These are phyloP conservation scores for Pelargonium cotyledonis DNA, from an alignment of 441 rosid genomes.

Conservation along the genomic window DNA sequence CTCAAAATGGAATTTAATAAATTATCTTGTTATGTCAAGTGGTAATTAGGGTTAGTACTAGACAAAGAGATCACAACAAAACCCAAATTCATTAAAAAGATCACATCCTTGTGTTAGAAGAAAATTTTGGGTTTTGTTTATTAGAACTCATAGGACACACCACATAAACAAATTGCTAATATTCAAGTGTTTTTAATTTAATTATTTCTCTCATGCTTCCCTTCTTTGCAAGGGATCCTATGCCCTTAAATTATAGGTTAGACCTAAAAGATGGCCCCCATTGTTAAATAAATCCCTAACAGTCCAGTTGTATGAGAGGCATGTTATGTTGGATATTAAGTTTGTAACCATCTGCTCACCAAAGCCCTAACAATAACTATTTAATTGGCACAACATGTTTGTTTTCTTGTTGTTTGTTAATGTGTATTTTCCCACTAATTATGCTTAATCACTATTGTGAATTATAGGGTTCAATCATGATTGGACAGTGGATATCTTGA, in stretches of 20 bases:
- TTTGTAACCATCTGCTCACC: not conserved
- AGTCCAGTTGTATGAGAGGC: not conserved
- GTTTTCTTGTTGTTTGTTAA: not conserved
- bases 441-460: not conserved
- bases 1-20: not conserved
- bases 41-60: not conserved
- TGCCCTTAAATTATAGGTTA: too few relatives aligned
- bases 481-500: too few relatives aligned
- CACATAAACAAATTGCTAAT: not conserved
- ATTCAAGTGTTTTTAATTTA: not conserved
- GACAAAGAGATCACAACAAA: slow-evolving; percentile 22
- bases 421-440: not conserved
- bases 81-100: not conserved
- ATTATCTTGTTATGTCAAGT: not conserved
- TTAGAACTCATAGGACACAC: not conserved
- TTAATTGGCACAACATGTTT: not conserved
- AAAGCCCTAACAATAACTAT: not conserved
- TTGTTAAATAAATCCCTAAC: not conserved
- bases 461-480: not conserved
- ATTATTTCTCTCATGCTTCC: too few relatives aligned
- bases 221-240: too few relatives aligned
- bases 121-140: not conserved
- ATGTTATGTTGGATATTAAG: not conserved
- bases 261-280: not conserved
- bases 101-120: not conserved